Base-by-base conservation (phyloP, 2,329 filamentous ascomycete genomes). In the Colletotrichum graminicola region DNA sequence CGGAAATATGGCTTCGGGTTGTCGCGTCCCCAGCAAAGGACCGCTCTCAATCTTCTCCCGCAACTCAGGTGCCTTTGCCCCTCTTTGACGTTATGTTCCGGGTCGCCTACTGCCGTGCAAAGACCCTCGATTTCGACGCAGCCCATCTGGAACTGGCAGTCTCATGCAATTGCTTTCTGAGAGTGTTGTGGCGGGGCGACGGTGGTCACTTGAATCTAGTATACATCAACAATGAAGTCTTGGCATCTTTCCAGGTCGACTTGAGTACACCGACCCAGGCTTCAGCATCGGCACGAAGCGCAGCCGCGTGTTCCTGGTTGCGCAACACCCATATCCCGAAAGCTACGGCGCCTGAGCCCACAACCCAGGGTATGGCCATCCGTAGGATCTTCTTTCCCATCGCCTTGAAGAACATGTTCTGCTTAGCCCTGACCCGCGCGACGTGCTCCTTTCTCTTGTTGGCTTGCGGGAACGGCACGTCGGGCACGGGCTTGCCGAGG, bases 361-460 rank as follows among this genome's bases (percentile, higher is more conserved):
- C 16, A 21, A n/a, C 11, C 60, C 60, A 62, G 8, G 45, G 45
- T 8, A 62, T n/a, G 8, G 7, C 29, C 32, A 39, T 39, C 32
- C 60, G 45, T 2, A 62, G 14, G 0, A 21, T 26, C n/a, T 34
- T 36, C 29, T 36, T 49, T 3, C 43, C 43, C 32, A 49, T 49
- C 12, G 45, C 43, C 56, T 67, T 71, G 56, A 71, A 55, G 23
- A 71, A 71, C 8, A 51, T 41, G 8, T 71, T 56, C 32, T 71
- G 67, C 26, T 36, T 71, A 21, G 62, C 61, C 18, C 67, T 66
- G 16, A 71, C 67, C 10, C 63, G 56, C 29, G 34, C 67, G 29
- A 71, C 39, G 21, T 71, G 23, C 55, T 75, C 75, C 2, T 73
- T 34, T 34, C 34, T 34, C 34, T 34, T 34, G 6, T 34, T 34